Evolutionary conservation across 2,329 filamentous ascomycete species (phyloP).

Genomic region (Clarireedia homoeocarpa): DNA sequence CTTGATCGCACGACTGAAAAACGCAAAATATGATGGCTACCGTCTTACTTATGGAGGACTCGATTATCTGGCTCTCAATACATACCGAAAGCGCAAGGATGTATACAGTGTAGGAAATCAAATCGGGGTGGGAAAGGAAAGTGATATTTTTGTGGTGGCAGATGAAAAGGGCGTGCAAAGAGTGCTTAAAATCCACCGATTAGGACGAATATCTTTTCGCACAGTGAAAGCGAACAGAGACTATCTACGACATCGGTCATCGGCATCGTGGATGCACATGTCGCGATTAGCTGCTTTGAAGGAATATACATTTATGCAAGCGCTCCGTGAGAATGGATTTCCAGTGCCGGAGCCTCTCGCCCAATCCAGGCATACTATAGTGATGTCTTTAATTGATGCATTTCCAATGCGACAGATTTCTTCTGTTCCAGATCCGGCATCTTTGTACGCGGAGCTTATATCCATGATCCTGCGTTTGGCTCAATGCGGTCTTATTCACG

Average conservation of each 20-base stretch:
- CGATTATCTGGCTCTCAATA: slow-evolving; percentile 93
- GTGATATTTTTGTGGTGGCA: slow-evolving; percentile 91
- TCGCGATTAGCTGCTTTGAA: slow-evolving; percentile 87
- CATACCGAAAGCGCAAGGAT: slow-evolving; percentile 69
- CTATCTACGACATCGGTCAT: slow-evolving; percentile 75
- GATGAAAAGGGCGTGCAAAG: slow-evolving; percentile 67
- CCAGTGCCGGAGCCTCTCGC: slow-evolving; percentile 80
- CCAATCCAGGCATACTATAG: slow-evolving; percentile 89
- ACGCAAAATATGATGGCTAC: slow-evolving; percentile 96
- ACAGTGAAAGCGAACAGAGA: slow-evolving; percentile 94
- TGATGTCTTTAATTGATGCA: slow-evolving; percentile 91
- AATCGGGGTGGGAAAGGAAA: slow-evolving; percentile 95
- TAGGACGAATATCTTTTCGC: slow-evolving; percentile 93
- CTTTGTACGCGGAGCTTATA: slow-evolving; percentile 88
- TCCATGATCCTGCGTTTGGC: slow-evolving; percentile 77
- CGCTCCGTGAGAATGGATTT: slow-evolving; percentile 74
- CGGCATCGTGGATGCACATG: slow-evolving; percentile 97
- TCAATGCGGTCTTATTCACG: slow-evolving; percentile 84
- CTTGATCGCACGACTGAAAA: slow-evolving; percentile 86
- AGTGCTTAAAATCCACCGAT: slow-evolving; percentile 90
- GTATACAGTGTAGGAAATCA: slow-evolving; percentile 92
- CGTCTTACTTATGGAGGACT: slow-evolving; percentile 92
- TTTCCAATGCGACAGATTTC: slow-evolving; percentile 87
- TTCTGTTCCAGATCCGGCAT: slow-evolving; percentile 71
- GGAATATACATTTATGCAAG: slow-evolving; percentile 91